Percentiles rank a stretch among this genome's conserved stretches.
These are phyloP conservation scores for Kingdonia uniflora DNA, from an alignment of 164 flowering plant genomes.

Conservation along the genomic window DNA sequence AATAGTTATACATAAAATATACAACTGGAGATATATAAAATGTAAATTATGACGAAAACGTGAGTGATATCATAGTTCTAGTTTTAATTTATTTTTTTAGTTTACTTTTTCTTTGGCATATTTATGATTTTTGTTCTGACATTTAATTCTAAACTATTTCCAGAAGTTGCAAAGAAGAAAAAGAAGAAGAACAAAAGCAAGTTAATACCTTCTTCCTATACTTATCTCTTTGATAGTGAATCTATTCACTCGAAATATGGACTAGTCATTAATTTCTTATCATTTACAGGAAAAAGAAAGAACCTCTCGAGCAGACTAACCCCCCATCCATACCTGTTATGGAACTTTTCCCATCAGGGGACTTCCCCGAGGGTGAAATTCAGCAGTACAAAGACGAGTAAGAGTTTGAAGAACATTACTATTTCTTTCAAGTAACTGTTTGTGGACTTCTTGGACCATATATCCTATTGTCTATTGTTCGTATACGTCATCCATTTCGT, in stretches of 20 bases:
- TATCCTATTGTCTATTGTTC: too few species aligned
- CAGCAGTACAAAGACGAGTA: conserved; percentile 96
- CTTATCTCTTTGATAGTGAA: not conserved
- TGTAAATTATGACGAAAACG: too few species aligned
- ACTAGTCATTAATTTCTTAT: not conserved
- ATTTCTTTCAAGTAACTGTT: too few species aligned
- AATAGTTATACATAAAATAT: too few species aligned
- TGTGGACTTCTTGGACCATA: too few species aligned
- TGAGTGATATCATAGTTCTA: too few species aligned
- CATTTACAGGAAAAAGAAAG: conserved; percentile 82
- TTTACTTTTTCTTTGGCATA: too few species aligned
- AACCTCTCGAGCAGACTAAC: conserved; percentile 65
- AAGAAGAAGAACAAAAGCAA: conserved; percentile 90
- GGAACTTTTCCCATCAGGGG: conserved; percentile 86
- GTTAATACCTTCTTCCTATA: conserved; percentile 30
- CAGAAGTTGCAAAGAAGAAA: conserved; percentile 83
- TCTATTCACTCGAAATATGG: not conserved
- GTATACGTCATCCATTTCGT: too few species aligned
- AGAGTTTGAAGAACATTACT: conserved; percentile 19
- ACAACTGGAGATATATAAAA: too few species aligned
- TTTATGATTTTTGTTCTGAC: too few species aligned
- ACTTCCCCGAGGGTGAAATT: conserved; percentile 97
- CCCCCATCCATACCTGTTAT: conserved; percentile 81
- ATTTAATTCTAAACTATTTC: conserved; percentile 3
- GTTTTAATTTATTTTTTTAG: too few species aligned